Evolutionary conservation across 768 basidiomycete species (phyloP), one percentile per base, ranked within the genome.

Genomic region (Rhizopogon vulgaris): DNA sequence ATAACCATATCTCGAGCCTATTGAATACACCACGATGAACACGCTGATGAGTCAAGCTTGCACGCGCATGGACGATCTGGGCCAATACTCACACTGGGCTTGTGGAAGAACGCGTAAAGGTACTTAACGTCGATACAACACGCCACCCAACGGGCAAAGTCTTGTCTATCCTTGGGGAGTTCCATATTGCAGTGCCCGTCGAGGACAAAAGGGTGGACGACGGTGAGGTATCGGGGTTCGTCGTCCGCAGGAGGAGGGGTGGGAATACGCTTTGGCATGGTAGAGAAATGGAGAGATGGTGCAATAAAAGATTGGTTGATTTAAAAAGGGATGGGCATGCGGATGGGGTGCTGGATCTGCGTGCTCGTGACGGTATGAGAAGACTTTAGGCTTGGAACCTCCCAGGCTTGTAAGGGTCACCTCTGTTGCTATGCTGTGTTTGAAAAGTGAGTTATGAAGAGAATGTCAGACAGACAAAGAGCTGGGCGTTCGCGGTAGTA

Each of bases 1-100:
- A 78, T 71, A 40, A 78, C 67, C 67, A 72, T 75, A 46, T 66
- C 73, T 9, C 69, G 73, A 1, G 77, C 72, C 74, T 75, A 25
- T 37, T 9, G 2, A 28, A 34, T 5, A 43, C 54, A 41, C 34
- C 43, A 5, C 4, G 5, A 11, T 18, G 11, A 17, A 10, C 9
- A 37, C 11, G 30, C 2, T 2, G 24, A 45, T 30, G 28, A 4
- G 55, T 52, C 18, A 51, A 49, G 3, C 10, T 2, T 30, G 2
- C 12, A 14, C 34, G 22, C 3, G 24, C n/a, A 15, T 24, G 25
- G 32, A 17, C 2, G 28, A 32, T 22, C 17, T 30, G 42, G 14
- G 5, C 15, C 22, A 8, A 5, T 5, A 71, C 75, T 50, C 56
- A 78, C 76, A 24, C 65, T 60, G 0, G 77, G 77, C 49, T 76